A percentile compares a stretch with the other conserved stretches of the same genome.
These are phyloP conservation scores for Teratosphaeria destructans DNA, from an alignment of 2,329 filamentous ascomycete species.

Conservation along the genomic window DNA sequence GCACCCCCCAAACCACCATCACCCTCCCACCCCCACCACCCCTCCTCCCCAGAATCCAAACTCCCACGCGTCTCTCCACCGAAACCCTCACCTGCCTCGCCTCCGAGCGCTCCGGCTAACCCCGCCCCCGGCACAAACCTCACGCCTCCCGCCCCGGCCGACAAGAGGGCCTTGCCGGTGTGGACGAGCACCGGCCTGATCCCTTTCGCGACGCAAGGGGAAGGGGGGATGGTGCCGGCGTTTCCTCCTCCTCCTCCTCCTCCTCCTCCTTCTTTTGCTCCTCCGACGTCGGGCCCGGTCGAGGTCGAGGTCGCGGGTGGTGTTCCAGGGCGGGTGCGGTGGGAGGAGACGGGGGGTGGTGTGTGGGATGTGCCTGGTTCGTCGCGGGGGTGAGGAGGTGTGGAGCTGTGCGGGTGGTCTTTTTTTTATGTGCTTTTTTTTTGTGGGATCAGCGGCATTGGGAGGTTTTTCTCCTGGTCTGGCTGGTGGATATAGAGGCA, in stretches of 20 bases:
- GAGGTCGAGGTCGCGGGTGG: no score
- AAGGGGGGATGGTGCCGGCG: background rate
- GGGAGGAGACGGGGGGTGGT: background rate
- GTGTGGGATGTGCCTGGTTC: background rate
- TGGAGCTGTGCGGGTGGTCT: no score
- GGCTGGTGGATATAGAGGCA: no score
- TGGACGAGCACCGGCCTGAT: conserved; percentile 24
- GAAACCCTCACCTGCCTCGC: background rate
- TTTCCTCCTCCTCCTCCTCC: background rate
- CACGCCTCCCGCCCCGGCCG: background rate
- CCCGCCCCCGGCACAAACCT: background rate
- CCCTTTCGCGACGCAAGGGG: conserved; percentile 16
- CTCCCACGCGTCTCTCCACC: background rate
- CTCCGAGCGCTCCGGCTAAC: background rate
- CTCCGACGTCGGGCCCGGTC: no score
- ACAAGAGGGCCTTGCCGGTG: conserved; percentile 9
- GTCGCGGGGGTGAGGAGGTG: background rate
- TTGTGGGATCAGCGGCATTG: no score
- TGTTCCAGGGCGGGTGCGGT: background rate
- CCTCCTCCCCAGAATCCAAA: background rate
- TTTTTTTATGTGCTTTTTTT: no score
- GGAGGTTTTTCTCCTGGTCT: no score
- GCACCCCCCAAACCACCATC: background rate
- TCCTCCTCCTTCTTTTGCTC: background rate
- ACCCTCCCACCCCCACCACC: background rate